Evolutionary conservation across 768 basidiomycete genomes (phyloP), one percentile per base, ranked within the genome.

Genomic region (Trametes cingulata): DNA sequence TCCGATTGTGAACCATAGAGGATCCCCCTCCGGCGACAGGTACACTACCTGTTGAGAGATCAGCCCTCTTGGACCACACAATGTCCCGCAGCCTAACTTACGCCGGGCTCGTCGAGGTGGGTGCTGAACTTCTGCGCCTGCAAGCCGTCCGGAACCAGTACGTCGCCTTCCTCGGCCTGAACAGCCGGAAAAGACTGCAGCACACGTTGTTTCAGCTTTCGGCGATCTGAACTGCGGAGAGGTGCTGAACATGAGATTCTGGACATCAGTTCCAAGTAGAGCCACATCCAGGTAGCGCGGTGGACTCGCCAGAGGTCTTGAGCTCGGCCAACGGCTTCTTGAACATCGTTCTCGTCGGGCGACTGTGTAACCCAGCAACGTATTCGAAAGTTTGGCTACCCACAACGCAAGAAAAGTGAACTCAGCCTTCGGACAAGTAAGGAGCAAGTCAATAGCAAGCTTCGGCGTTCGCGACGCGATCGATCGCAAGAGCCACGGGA

Each of bases 1-100:
- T 20, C 89, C 89, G 17, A 87, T 62, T 0, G 83, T 83, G 64
- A 93, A 90, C 91, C 91, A 93, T 35, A 92, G 73, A 0, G 91
- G 91, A 65, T 88, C 83, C 20, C 88, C 87, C 20, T 84, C 81
- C 6, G 81, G 72, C 8, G 83, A 80, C 17, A 90, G 67, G 72
- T 91, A 91, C 1, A 80, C 78, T 19, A 85, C 76, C 91, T 91
- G 60, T 51, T 46, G 47, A 19, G 4, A 22, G 15, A 36, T 50
- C n/a, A 47, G 17, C n/a, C 13, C 20, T 19, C 19, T 3, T 22
- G 36, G 13, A 14, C 9, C 9, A 25, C 12, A 1, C n/a, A 15
- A 10, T 2, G 14, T 33, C 29, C 29, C 20, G 13, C 13, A 15
- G 9, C 2, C 7, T 36, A 13, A 70, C 82, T 62, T 72, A 92